Base-by-base conservation (phyloP, 2,329 filamentous ascomycete species). In the Blastomyces gilchristii region DNA sequence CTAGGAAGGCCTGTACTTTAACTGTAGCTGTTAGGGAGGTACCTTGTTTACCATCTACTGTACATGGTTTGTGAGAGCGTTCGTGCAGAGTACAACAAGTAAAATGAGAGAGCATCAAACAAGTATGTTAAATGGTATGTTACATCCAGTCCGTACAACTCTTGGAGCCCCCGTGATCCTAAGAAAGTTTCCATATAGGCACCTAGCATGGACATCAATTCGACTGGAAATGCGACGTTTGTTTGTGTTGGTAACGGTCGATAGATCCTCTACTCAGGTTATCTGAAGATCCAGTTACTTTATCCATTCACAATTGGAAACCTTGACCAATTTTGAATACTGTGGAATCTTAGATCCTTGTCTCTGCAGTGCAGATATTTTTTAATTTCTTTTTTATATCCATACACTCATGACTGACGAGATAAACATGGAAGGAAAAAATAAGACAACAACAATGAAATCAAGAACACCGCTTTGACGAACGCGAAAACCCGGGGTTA, bases 401-500 rank as follows among this genome's bases (percentile, higher is more conserved):
- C 57, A 59, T 59, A 39, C 43, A 59, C 57, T 41, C 57, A 59
- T 59, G 43, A 59, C 57, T 37, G n/a, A 59, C 37, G 54, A 57
- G 31, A 43, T 22, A 59, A 59, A 47, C 28, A 49, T 47, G 57
- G 57, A 49, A 8, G 75, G 72, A 70, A 68, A 71, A 69, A 69
- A 67, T 67, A 71, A 70, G 70, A 64, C 68, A 71, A 12, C n/a
- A 45, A 58, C 22, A 31, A 47, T 9, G 34, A 56, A 69, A 68
- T 70, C 67, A 70, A 57, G 72, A 54, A 62, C 37, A 62, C 60
- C 60, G 50, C 50, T 57, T 45, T 72, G 57, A 59, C 43, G 43
- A 59, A 49, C 57, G 31, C 41, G 25, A 41, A 49, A 59, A 49
- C 57, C 57, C 74, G 73, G 72, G 71, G 74, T 70, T 69, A 69